Percentiles rank a stretch among this genome's conserved stretches.
phyloP scores from a whole-genome alignment of 805 yeast species.

The Candida khao-thaluensis region DNA sequence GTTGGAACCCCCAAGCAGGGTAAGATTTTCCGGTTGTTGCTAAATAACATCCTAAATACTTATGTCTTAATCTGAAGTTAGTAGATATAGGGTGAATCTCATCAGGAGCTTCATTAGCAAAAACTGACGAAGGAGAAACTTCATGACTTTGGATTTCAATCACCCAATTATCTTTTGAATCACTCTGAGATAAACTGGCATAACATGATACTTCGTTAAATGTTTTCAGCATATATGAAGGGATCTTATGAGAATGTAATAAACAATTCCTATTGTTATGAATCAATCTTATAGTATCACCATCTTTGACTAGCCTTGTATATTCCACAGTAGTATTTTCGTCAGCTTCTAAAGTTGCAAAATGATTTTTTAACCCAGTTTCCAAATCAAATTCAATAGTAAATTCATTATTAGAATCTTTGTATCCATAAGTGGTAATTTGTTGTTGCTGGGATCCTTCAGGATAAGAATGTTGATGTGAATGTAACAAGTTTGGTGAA shows the following conservation, averaged over 20 bases:
- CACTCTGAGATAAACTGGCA: conserved; percentile 71
- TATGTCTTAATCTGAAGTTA: conserved; percentile 65
- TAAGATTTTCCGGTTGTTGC: conserved; percentile 68
- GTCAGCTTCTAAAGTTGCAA: conserved; percentile 31
- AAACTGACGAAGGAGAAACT: conserved; percentile 38
- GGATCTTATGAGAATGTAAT: conserved; percentile 77
- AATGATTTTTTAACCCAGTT: conserved; percentile 26
- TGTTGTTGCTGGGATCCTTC: conserved; percentile 94
- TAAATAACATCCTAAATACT: conserved; percentile 67
- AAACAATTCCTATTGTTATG: conserved; percentile 73
- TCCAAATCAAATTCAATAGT: conserved; percentile 59
- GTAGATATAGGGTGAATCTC: conserved; percentile 75
- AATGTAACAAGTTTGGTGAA: conserved; percentile 76
- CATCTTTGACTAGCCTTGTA: conserved; percentile 49
- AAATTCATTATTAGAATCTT: conserved; percentile 87
- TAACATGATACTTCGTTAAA: conserved; percentile 87
- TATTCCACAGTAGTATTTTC: conserved; percentile 19
- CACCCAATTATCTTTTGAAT: conserved; percentile 85
- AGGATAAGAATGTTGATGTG: conserved; percentile 84
- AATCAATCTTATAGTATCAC: conserved; percentile 65
- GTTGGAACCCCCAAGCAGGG: conserved; percentile 85
- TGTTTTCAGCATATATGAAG: conserved; percentile 67
- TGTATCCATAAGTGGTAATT: conserved; percentile 86
- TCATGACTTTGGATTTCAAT: conserved; percentile 74
- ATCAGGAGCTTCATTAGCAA: conserved; percentile 45